Evolutionary conservation across 371 early-diverging fungal genomes (phyloP).

Genomic region (Nematocida displodere): DNA sequence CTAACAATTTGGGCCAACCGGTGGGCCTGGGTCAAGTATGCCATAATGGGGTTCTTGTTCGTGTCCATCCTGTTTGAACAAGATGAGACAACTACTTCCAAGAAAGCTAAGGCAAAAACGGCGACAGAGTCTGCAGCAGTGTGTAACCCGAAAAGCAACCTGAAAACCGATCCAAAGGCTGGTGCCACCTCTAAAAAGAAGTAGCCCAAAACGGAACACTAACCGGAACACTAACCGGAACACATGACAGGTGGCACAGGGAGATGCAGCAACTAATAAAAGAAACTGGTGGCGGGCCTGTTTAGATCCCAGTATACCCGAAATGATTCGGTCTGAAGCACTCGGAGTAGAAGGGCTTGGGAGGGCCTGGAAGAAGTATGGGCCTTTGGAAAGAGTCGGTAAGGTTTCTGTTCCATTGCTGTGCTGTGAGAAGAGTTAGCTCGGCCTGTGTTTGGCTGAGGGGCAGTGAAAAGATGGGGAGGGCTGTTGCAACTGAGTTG

Average conservation of each 20-base stretch:
- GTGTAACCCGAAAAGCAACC: background rate
- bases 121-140: constrained; percentile 9
- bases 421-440: constrained; percentile 8
- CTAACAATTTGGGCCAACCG: constrained; percentile 69
- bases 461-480: background rate
- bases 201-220: background rate
- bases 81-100: constrained; percentile 27
- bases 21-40: constrained; percentile 54
- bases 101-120: background rate
- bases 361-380: constrained; percentile 7
- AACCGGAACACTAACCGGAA: constrained; percentile 7
- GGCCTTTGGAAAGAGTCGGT: background rate
- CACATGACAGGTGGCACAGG: background rate
- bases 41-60: constrained; percentile 42
- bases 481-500: too few relatives aligned
- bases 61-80: constrained; percentile 53
- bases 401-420: constrained; percentile 30
- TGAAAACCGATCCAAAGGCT: too few relatives aligned
- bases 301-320: background rate
- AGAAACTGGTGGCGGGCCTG: background rate
- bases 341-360: constrained; percentile 34
- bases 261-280: background rate
- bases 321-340: constrained; percentile 24
- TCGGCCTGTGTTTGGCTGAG: background rate
- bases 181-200: too few relatives aligned